phyloP scores from a whole-genome alignment of 805 yeast species.

The Ogataea nakhonphanomensis region DNA sequence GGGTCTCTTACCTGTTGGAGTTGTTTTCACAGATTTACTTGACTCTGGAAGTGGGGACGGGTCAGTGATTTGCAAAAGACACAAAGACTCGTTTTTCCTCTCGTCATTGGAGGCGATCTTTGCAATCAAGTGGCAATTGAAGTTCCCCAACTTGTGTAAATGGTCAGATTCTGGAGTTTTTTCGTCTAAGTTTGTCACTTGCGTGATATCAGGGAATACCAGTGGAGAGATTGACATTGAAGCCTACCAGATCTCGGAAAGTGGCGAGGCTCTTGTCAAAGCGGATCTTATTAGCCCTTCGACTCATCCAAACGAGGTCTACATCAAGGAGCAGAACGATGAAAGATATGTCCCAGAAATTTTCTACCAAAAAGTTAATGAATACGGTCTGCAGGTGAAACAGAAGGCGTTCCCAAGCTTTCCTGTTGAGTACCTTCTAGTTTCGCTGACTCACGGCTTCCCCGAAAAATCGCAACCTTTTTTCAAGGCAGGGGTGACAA shows the following conservation, averaged over 20 bases:
- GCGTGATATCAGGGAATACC: slow-evolving; percentile 87
- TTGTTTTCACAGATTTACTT: slow-evolving; percentile 82
- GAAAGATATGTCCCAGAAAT: slow-evolving; percentile 92
- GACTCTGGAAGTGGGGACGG: slow-evolving; percentile 90
- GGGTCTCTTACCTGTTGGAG: slow-evolving; percentile 73
- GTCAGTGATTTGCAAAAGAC: slow-evolving; percentile 86
- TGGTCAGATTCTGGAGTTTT: slow-evolving; percentile 62
- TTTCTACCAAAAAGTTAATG: slow-evolving; percentile 78
- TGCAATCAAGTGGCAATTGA: slow-evolving; percentile 75
- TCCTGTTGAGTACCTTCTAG: slow-evolving; percentile 86
- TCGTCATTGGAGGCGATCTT: slow-evolving; percentile 82
- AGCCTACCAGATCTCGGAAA: slow-evolving; percentile 83
- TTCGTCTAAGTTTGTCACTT: slow-evolving; percentile 90
- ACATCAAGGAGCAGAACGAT: slow-evolving; percentile 68
- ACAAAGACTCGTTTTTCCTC: slow-evolving; percentile 83
- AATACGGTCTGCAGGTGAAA: slow-evolving; percentile 85
- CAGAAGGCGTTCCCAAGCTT: slow-evolving; percentile 86
- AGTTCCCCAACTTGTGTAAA: slow-evolving; percentile 58
- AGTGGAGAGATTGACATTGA: slow-evolving; percentile 87
- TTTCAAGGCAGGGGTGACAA: slow-evolving; percentile 38
- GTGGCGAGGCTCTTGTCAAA: slow-evolving; percentile 81
- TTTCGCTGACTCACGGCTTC: slow-evolving; percentile 90
- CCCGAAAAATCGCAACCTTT: slow-evolving; percentile 58
- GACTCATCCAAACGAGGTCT: slow-evolving; percentile 85
- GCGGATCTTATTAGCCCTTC: slow-evolving; percentile 87